These are phyloP conservation scores for Lathyrus tuberosus DNA, from an alignment of 306 rosid species.

Conservation along the genomic window DNA sequence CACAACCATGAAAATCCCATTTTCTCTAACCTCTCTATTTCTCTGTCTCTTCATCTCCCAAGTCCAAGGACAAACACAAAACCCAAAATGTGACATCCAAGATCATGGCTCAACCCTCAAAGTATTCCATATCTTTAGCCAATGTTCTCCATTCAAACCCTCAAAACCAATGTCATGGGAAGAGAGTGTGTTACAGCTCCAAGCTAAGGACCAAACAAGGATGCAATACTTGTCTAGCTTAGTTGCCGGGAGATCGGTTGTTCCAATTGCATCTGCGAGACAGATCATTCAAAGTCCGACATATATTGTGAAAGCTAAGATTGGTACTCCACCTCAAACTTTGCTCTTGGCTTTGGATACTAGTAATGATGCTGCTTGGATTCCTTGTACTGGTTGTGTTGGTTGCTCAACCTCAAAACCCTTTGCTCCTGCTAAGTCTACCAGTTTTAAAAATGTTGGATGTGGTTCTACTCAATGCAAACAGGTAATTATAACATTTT, in stretches of 20 bases:
- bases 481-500: constrained; percentile 55
- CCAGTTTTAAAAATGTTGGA: constrained; percentile 48
- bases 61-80: constrained; percentile 44
- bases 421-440: constrained; percentile 58
- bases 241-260: constrained; percentile 56
- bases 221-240: constrained; percentile 61
- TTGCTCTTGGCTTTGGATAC: constrained; percentile 84
- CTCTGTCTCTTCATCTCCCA: constrained; percentile 37
- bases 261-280: constrained; percentile 83
- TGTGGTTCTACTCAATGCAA: constrained; percentile 73
- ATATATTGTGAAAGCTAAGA: constrained; percentile 64
- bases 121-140: constrained; percentile 70
- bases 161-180: constrained; percentile 66
- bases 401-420: constrained; percentile 60
- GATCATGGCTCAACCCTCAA: constrained; percentile 69
- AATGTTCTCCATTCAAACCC: constrained; percentile 76
- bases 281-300: constrained; percentile 83
- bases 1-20: constrained; percentile 49
- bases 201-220: constrained; percentile 66
- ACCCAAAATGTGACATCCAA: constrained; percentile 45
- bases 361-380: constrained; percentile 87
- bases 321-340: constrained; percentile 86
- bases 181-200: constrained; percentile 64
- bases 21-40: constrained; percentile 7
- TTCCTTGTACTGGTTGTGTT: constrained; percentile 76